phyloP scores from a whole-genome alignment of 1,284 basidiomycete species.

The Papiliotrema nemorosa region DNA sequence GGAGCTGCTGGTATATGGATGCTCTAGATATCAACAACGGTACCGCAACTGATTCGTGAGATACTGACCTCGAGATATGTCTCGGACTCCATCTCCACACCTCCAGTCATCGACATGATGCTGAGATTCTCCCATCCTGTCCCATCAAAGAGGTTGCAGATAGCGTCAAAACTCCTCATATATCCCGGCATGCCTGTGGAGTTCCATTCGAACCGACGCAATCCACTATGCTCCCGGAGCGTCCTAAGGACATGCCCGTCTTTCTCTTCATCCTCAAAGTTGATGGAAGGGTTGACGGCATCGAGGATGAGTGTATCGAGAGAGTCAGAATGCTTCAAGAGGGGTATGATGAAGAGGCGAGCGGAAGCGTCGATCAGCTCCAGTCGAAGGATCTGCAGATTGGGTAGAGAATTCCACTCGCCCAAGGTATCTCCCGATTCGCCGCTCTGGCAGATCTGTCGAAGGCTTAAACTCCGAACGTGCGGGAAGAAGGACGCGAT shows the following conservation, averaged over 20 bases:
- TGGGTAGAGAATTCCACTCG: background rate
- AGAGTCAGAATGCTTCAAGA: too few relatives aligned
- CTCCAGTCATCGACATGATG: background rate
- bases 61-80: slow-evolving; percentile 3
- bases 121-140: background rate
- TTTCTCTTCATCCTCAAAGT: background rate
- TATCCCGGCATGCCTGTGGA: background rate
- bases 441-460: background rate
- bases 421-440: background rate
- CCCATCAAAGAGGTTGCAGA: background rate
- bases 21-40: background rate
- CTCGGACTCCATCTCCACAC: slow-evolving; percentile 1
- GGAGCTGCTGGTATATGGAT: background rate
- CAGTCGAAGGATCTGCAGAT: background rate
- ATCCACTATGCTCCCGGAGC: background rate
- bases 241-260: background rate
- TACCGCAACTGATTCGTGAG: too few relatives aligned
- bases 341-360: too few relatives aligned
- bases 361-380: background rate
- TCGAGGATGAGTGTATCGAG: too few relatives aligned
- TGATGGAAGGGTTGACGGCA: background rate
- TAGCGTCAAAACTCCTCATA: background rate
- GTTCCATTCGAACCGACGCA: background rate
- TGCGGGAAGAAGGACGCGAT: background rate
- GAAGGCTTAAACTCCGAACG: background rate